phyloP scores from a whole-genome alignment of 148 eudicot species.

The Chenopodium berlandieri region DNA sequence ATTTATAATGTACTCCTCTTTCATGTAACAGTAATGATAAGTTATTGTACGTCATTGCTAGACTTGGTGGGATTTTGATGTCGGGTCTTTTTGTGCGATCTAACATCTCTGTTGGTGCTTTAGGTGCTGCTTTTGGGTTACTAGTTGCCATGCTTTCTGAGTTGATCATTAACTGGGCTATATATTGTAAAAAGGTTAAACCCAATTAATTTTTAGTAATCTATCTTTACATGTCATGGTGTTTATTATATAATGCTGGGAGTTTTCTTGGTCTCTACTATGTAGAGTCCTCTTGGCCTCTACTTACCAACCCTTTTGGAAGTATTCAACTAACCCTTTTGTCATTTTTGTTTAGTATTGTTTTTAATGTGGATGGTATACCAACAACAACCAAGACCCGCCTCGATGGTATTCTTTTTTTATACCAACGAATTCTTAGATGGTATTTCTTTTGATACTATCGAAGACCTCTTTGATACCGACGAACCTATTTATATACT shows the following conservation, averaged over 20 bases:
- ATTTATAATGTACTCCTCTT: neutral
- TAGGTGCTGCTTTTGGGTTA: constrained; percentile 90
- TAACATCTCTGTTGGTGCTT: constrained; percentile 86
- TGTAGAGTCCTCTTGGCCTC: no score
- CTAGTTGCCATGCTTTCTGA: constrained; percentile 94
- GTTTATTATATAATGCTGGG: neutral
- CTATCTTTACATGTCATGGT: neutral
- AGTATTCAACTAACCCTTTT: no score
- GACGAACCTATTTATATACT: no score
- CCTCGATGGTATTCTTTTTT: no score
- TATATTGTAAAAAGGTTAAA: constrained; percentile 70
- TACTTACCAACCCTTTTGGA: no score
- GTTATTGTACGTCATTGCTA: constrained; percentile 67
- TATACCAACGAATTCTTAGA: no score
- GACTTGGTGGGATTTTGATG: constrained; percentile 80
- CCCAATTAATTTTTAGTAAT: neutral
- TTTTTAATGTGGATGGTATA: no score
- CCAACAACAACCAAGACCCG: no score
- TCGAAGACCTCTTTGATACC: no score
- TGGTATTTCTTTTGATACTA: no score
- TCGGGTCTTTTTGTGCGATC: constrained; percentile 76
- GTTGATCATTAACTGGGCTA: constrained; percentile 80
- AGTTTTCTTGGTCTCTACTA: no score
- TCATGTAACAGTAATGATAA: constrained; percentile 25
- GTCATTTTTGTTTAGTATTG: no score